Evolutionary conservation across 768 basidiomycete genomes (phyloP).

Genomic region (Phanerodontia chrysosporium): DNA sequence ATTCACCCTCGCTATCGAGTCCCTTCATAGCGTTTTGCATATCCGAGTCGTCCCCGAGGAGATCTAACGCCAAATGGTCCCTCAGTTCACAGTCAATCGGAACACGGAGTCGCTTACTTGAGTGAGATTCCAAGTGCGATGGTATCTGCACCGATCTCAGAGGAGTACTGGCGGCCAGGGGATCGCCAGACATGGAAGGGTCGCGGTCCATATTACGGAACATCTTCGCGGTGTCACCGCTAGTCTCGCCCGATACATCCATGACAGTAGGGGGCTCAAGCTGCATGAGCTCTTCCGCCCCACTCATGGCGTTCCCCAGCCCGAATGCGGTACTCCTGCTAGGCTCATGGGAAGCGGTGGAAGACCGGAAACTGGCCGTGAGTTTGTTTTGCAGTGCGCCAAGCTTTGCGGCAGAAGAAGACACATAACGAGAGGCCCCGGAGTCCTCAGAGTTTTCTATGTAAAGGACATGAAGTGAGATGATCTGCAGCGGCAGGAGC

Average conservation of each 20-base stretch:
- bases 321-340: background rate
- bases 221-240: constrained; percentile 36
- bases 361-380: background rate
- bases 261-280: background rate
- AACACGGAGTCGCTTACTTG: constrained; percentile 40
- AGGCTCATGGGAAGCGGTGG: background rate
- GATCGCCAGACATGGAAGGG: constrained; percentile 37
- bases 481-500: background rate
- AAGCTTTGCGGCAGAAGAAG: constrained; percentile 16
- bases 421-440: background rate
- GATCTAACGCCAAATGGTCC: constrained; percentile 38
- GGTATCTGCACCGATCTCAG: constrained; percentile 50
- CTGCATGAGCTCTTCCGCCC: background rate
- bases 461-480: background rate
- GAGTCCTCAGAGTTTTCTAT: background rate
- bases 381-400: constrained; percentile 20
- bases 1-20: constrained; percentile 46
- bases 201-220: constrained; percentile 32
- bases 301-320: background rate
- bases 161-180: constrained; percentile 52
- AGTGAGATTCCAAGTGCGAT: constrained; percentile 44
- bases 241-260: constrained; percentile 20
- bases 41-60: constrained; percentile 66
- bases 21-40: constrained; percentile 64
- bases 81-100: background rate